Evolutionary conservation across 306 rosid genomes (phyloP), one percentile per base, ranked within the genome.

Genomic region (Trifolium pratense): DNA sequence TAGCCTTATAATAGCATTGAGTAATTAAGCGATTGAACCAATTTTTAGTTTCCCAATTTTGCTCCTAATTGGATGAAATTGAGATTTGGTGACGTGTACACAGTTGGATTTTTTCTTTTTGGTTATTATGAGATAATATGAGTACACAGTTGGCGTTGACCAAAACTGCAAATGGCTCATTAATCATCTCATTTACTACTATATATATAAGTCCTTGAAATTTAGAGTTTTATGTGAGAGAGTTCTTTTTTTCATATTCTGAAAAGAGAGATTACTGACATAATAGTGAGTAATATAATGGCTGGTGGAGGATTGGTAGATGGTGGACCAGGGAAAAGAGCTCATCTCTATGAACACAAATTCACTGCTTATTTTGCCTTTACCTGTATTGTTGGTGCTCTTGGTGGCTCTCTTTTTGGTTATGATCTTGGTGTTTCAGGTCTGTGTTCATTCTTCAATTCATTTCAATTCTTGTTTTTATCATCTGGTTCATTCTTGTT

Each of bases 341-440:
- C 98, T 62, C 91, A 86, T 49, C 97, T 85, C 1, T 94, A 91
- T 16, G 97, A 94, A 72, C 76, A 91, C 78, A 84, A 25, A 0
- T 89, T 79, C 59, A 94, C 96, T 63, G 3, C 46, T 3, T 91
- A 94, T 77, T 88, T 94, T 75, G 72, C 90, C 18, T 88, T 79
- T 15, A 83, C 97, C 12, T 89, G 92, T 57, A 0, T 89, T 25
- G 90, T 94, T 75, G 97, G 91, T 0, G 97, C 97, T 58, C 92
- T 94, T 52, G 98, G 98, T 64, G 98, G 98, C 15, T 91, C 97
- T 40, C 90, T 94, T 31, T 89, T 94, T 42, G 98, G 98, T 32
- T 94, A 94, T 76, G 99, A 94, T 86, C 96, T 89, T 16, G 99
- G 99, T 20, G 97, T 94, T 80, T 94, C 99, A 55, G 98, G 98